Evolutionary conservation across 176 grass and related monocot genomes (phyloP).

Genomic region (Aegilops umbellulata): DNA sequence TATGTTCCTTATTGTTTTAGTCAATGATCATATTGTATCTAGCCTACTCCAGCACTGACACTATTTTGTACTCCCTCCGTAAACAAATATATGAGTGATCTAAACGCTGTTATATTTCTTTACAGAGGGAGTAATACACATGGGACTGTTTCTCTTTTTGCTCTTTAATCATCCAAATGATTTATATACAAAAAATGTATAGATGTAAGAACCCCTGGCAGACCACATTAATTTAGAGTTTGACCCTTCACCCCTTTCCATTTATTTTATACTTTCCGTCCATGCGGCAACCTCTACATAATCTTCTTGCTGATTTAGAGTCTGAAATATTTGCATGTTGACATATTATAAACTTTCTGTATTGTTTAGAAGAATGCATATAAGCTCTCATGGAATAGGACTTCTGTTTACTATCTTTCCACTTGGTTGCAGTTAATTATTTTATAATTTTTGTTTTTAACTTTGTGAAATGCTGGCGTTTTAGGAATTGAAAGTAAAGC

Average conservation of each 20-base stretch:
- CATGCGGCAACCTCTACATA: not conserved
- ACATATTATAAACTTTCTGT: not conserved
- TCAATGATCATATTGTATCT: not conserved
- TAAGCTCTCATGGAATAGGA: not conserved
- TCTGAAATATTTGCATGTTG: not conserved
- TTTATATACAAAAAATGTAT: not conserved
- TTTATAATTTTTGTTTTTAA: not conserved
- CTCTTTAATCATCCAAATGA: not conserved
- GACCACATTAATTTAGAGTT: not conserved
- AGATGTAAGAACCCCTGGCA: not conserved
- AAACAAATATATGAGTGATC: too few species aligned
- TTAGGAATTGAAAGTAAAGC: slow-evolving; percentile 73
- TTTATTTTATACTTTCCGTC: not conserved
- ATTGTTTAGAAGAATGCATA: not conserved
- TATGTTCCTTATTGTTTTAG: slow-evolving; percentile 1
- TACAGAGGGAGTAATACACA: too few species aligned
- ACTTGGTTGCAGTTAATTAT: not conserved
- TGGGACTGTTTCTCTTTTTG: not conserved
- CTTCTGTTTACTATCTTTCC: not conserved
- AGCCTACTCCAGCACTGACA: not conserved
- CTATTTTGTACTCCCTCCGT: not conserved
- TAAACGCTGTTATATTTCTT: too few species aligned
- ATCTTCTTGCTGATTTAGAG: not conserved
- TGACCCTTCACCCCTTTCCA: not conserved
- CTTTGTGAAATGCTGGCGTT: slow-evolving; percentile 33